These are phyloP conservation scores for Krasilnikovozyma curviuscula DNA, from an alignment of 768 basidiomycete species.

Conservation along the genomic window DNA sequence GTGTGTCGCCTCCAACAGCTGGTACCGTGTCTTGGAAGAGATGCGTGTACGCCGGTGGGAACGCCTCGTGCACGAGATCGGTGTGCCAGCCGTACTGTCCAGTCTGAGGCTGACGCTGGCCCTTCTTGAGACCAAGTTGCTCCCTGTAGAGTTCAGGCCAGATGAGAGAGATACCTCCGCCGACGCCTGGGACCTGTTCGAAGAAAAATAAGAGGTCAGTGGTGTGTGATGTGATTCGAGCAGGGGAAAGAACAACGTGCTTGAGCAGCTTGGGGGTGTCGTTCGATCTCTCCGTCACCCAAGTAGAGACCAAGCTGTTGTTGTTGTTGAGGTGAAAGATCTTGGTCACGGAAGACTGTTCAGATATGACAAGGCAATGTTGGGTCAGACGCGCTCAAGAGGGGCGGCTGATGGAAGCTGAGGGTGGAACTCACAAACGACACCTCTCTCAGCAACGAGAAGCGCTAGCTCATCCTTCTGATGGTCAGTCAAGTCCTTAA, in stretches of 20 bases:
- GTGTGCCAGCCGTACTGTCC: constrained; percentile 21
- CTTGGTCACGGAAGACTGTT: constrained; percentile 25
- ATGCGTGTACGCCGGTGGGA: constrained; percentile 20
- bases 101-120: too few species aligned
- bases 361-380: too few species aligned
- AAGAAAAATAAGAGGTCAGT: too few species aligned
- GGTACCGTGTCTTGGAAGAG: constrained; percentile 23
- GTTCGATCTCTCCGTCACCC: constrained; percentile 21
- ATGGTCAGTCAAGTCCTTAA: constrained; percentile 10
- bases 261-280: constrained; percentile 23
- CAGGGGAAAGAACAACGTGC: background rate
- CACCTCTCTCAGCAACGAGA: constrained; percentile 16
- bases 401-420: too few species aligned
- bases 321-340: constrained; percentile 24
- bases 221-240: too few species aligned
- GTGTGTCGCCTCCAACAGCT: constrained; percentile 20
- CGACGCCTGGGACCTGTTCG: constrained; percentile 24
- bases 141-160: constrained; percentile 19
- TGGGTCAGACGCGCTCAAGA: too few species aligned
- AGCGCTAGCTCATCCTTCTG: background rate
- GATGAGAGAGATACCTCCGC: constrained; percentile 21
- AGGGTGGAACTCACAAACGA: constrained; percentile 16
- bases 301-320: constrained; percentile 18
- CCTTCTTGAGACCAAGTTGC: constrained; percentile 4
- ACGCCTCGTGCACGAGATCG: constrained; percentile 20